Evolutionary conservation across 352 stramenopile genomes (phyloP), one percentile per base, ranked within the genome.

Genomic region (Phytopythium aichiense): DNA sequence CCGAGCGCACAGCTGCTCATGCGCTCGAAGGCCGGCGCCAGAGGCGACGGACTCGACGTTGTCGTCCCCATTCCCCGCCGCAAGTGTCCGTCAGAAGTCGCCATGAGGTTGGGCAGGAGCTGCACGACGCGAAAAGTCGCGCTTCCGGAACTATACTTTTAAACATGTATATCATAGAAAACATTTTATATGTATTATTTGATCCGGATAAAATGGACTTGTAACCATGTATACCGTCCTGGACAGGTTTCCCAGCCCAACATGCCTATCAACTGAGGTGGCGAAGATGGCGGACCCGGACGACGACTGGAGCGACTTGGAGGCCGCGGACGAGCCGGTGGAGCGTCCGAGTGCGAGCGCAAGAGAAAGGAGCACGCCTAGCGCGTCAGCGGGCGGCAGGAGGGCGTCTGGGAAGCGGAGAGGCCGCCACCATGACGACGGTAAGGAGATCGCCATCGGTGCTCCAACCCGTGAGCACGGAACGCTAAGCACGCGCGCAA

Each of bases 1-100:
- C 30, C 5, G 6, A 7, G 59, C 74, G 20, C 67, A 89, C 81
- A 91, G 48, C 64, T 68, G 45, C 48, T 53, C 65, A 91, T 76
- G 59, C 79, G 79, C 63, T 83, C 58, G 57, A 91, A 91, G 16
- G 76, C 53, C 1, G 74, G 56, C 31, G 66, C 60, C 46, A 91
- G 49, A 2, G 71, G 67, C 54, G 76, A 68, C 11, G 76, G 60
- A 40, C 73, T 75, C 40, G 76, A 84, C 25, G 65, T 31, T 12
- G 69, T 79, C 2, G 76, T 76, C 58, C 81, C 81, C 81, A 91
- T 89, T 38, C 28, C 40, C 18, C 42, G 46, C 7, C 22, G 46
- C 22, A 49, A 49, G 28, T 25, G 20, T 20, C 42, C 20, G 18
- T 48, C 18, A 54, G n/a, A 22, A 18, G 48, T 33, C 48, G 35